phyloP scores from a whole-genome alignment of 768 basidiomycete genomes.

The Lactarius tabidus region DNA sequence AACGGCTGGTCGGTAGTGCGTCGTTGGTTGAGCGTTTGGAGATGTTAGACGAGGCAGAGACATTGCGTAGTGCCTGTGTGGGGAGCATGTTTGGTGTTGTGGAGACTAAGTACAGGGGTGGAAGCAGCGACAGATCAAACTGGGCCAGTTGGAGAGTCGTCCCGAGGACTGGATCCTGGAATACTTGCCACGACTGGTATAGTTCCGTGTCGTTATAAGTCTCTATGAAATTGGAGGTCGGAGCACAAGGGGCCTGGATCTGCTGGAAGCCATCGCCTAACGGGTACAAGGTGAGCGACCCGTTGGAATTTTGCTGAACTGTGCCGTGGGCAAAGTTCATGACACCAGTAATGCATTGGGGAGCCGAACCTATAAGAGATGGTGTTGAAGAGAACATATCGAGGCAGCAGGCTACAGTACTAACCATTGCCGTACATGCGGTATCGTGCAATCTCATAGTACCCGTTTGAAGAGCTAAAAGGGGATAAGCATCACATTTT shows the following conservation, averaged over 20 bases:
- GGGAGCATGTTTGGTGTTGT: slow-evolving; percentile 84
- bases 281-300: slow-evolving; percentile 71
- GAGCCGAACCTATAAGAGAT: slow-evolving; percentile 56
- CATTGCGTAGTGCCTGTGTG: slow-evolving; percentile 59
- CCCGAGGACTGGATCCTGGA: slow-evolving; percentile 55
- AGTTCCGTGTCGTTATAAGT: slow-evolving; percentile 74
- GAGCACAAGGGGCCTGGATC: slow-evolving; percentile 90
- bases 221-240: slow-evolving; percentile 83
- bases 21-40: not conserved
- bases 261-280: slow-evolving; percentile 90
- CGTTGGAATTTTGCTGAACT: slow-evolving; percentile 64
- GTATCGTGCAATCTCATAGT: slow-evolving; percentile 89
- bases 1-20: not conserved
- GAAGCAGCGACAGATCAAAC: slow-evolving; percentile 71
- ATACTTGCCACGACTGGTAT: slow-evolving; percentile 66
- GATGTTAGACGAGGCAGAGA: not conserved
- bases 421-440: slow-evolving; percentile 84
- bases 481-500: not conserved
- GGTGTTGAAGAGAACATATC: not conserved
- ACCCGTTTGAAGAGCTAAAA: slow-evolving; percentile 62
- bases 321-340: slow-evolving; percentile 89
- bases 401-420: slow-evolving; percentile 21
- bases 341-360: slow-evolving; percentile 85
- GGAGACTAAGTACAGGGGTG: slow-evolving; percentile 67
- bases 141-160: slow-evolving; percentile 73